A percentile compares a stretch with the other conserved stretches of the same genome.
Conservation (phyloP, 2,329 filamentous ascomycete species). For the Huntiella omanensis region DNA sequence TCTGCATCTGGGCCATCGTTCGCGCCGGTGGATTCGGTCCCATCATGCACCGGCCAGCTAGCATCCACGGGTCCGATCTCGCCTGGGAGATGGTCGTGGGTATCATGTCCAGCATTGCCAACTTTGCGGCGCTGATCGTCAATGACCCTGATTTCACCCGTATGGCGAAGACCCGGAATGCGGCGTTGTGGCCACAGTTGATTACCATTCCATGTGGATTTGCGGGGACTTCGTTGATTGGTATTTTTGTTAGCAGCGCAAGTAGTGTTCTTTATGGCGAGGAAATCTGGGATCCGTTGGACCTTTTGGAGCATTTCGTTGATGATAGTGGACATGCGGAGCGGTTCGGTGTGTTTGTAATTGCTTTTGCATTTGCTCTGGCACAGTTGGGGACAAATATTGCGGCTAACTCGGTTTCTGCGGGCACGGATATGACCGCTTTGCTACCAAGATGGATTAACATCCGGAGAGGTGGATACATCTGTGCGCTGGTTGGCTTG, state of each 20-base stretch:
- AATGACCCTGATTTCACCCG: constrained; percentile 73
- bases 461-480: constrained; percentile 72
- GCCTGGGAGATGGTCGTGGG: constrained; percentile 71
- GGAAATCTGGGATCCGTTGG: constrained; percentile 55
- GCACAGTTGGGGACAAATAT: constrained; percentile 79
- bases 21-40: constrained; percentile 69
- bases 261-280: constrained; percentile 48
- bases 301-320: constrained; percentile 47
- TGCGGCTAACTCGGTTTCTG: constrained; percentile 68
- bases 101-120: constrained; percentile 76
- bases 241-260: constrained; percentile 59
- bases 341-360: constrained; percentile 59
- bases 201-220: constrained; percentile 54
- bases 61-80: constrained; percentile 44
- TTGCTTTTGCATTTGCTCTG: constrained; percentile 50
- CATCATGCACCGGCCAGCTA: constrained; percentile 52
- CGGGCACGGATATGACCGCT: constrained; percentile 66
- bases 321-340: constrained; percentile 48
- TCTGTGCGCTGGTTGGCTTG: constrained; percentile 62
- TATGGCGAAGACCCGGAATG: constrained; percentile 57
- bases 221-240: constrained; percentile 66
- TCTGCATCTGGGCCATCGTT: constrained; percentile 73
- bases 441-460: constrained; percentile 62
- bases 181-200: constrained; percentile 67
- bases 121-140: constrained; percentile 74